phyloP scores from a whole-genome alignment of 2,329 filamentous ascomycete species.

The Hirsutella minnesotensis region DNA sequence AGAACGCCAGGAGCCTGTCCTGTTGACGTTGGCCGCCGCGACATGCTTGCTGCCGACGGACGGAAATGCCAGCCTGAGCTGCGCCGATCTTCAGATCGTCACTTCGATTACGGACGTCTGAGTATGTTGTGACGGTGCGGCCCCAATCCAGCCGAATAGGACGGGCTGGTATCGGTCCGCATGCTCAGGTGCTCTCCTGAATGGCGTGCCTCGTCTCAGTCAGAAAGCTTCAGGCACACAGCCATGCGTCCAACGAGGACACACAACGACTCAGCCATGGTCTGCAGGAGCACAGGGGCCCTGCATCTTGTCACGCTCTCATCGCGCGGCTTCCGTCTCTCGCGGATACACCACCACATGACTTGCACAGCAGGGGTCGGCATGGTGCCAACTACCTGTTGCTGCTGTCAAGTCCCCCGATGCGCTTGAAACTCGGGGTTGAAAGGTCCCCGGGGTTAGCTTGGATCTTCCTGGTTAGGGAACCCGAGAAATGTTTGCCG shows the following conservation, averaged over 20 bases:
- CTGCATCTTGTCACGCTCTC: slow-evolving; percentile 1
- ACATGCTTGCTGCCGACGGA: background rate
- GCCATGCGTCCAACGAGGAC: background rate
- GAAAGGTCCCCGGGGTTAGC: background rate
- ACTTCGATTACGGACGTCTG: background rate
- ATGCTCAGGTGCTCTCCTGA: background rate
- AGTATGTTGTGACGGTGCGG: background rate
- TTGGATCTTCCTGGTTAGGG: background rate
- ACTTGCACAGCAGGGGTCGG: background rate
- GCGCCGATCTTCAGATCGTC: slow-evolving; percentile 1
- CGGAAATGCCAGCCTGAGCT: background rate
- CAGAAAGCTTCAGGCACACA: background rate
- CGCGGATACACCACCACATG: background rate
- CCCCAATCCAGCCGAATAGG: background rate
- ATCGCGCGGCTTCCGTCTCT: slow-evolving; percentile 1
- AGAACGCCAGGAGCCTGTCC: background rate
- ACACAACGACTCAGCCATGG: background rate
- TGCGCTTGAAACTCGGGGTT: background rate
- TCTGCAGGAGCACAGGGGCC: background rate
- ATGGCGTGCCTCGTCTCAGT: background rate
- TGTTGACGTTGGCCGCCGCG: background rate
- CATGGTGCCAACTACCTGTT: background rate
- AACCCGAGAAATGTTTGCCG: background rate
- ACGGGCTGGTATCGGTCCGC: background rate
- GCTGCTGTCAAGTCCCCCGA: background rate